Evolutionary conservation across 352 stramenopile species (phyloP).

Genomic region (Albugo laibachii): DNA sequence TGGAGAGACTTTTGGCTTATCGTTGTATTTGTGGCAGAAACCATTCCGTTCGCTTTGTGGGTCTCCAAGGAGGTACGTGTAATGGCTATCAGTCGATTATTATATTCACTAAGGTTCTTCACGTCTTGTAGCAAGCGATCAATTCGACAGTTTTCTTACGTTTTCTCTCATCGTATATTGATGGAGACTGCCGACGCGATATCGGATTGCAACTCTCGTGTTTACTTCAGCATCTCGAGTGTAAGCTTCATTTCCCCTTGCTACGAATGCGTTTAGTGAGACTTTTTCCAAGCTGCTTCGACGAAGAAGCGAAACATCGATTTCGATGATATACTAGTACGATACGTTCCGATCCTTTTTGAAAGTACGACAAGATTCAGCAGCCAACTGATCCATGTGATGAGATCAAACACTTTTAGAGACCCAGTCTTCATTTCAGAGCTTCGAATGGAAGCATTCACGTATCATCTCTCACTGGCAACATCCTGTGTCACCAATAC

Average conservation of each 20-base stretch:
- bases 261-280: no score
- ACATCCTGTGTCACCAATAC: conserved; percentile 10
- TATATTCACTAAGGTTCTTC: background rate
- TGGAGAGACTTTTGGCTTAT: background rate
- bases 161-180: background rate
- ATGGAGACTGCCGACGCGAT: background rate
- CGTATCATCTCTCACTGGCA: conserved; percentile 31
- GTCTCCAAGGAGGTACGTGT: background rate
- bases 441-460: conserved; percentile 28
- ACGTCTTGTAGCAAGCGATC: background rate
- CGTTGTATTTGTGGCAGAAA: conserved; percentile 17
- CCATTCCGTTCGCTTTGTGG: conserved; percentile 3
- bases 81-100: background rate
- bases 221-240: no score
- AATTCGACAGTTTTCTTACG: background rate
- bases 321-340: no score
- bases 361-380: background rate
- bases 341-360: background rate
- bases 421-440: conserved; percentile 23
- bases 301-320: no score
- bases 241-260: no score
- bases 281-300: no score
- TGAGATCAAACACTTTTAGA: background rate
- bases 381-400: background rate
- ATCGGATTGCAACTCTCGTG: no score